These are phyloP conservation scores for Trypanosoma rangeli DNA, from an alignment of 208 protist genomes.

Conservation along the genomic window DNA sequence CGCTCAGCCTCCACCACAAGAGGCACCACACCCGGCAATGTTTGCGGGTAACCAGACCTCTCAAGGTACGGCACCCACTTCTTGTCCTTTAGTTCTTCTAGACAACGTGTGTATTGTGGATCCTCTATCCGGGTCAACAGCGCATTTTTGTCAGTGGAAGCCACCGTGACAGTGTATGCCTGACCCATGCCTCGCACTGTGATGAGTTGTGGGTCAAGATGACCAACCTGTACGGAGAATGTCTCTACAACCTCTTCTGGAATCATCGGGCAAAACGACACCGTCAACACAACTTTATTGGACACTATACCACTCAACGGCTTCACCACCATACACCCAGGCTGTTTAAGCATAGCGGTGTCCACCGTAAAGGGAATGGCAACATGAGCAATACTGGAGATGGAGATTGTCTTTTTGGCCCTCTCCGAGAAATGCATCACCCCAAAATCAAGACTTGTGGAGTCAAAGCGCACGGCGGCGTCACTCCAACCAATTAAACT, in stretches of 20 bases:
- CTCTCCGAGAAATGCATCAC: slow-evolving; percentile 71
- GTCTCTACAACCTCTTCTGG: slow-evolving; percentile 85
- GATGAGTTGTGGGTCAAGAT: slow-evolving; percentile 92
- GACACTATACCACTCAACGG: slow-evolving; percentile 73
- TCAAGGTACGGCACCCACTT: slow-evolving; percentile 37
- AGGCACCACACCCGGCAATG: slow-evolving; percentile 10
- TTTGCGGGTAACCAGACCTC: slow-evolving; percentile 18
- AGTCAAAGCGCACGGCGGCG: slow-evolving; percentile 82
- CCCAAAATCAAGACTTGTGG: slow-evolving; percentile 90
- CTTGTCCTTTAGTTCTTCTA: slow-evolving; percentile 19
- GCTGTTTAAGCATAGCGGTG: slow-evolving; percentile 40
- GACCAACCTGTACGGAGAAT: slow-evolving; percentile 88
- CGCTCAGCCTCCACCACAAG: slow-evolving; percentile 77
- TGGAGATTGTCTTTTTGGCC: slow-evolving; percentile 67
- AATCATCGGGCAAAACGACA: slow-evolving; percentile 80
- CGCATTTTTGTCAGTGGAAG: slow-evolving; percentile 26
- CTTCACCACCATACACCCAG: slow-evolving; percentile 63
- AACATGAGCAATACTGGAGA: slow-evolving; percentile 92
- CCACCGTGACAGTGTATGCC: slow-evolving; percentile 57
- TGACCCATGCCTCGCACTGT: slow-evolving; percentile 71
- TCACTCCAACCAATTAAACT: slow-evolving; percentile 70
- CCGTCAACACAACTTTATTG: slow-evolving; percentile 67
- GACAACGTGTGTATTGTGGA: slow-evolving; percentile 10
- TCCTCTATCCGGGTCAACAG: slow-evolving; percentile 26
- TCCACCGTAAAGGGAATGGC: slow-evolving; percentile 80